phyloP scores from a whole-genome alignment of 768 basidiomycete species.

The Lactifluus pinguis region DNA sequence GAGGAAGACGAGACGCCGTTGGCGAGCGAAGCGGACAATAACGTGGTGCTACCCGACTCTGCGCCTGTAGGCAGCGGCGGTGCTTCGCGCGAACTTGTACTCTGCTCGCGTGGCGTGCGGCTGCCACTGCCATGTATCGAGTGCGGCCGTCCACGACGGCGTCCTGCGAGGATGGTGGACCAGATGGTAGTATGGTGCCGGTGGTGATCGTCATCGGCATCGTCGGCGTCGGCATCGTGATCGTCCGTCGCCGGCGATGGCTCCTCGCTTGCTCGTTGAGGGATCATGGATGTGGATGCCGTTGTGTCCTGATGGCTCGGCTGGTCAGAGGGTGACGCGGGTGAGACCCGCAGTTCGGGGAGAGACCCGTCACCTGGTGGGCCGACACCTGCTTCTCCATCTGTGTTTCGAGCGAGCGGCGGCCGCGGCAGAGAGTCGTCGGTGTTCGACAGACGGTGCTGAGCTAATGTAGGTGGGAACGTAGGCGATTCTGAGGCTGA shows the following conservation, averaged over 20 bases:
- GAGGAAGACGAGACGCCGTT: background rate
- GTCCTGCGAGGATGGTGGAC: background rate
- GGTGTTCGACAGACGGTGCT: background rate
- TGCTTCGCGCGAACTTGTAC: background rate
- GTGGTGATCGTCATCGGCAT: background rate
- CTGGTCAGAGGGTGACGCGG: background rate
- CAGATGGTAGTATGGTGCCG: background rate
- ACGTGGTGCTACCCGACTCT: background rate
- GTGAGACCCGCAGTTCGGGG: conserved; percentile 4
- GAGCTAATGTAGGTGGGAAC: background rate
- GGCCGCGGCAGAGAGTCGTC: background rate
- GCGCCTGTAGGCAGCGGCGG: background rate
- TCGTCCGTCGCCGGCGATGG: background rate
- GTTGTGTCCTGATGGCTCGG: background rate
- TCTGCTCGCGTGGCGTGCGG: background rate
- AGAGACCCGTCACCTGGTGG: background rate
- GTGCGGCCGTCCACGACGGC: conserved; percentile 3
- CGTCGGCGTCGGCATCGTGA: background rate
- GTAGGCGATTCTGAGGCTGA: conserved; percentile 2
- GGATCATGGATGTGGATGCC: background rate
- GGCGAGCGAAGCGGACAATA: background rate
- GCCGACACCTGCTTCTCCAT: background rate
- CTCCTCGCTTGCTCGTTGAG: background rate
- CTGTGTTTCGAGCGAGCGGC: background rate
- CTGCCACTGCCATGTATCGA: conserved; percentile 11